Conservation (phyloP, 2,329 filamentous ascomycete genomes). For the Epichloe bromicola region DNA sequence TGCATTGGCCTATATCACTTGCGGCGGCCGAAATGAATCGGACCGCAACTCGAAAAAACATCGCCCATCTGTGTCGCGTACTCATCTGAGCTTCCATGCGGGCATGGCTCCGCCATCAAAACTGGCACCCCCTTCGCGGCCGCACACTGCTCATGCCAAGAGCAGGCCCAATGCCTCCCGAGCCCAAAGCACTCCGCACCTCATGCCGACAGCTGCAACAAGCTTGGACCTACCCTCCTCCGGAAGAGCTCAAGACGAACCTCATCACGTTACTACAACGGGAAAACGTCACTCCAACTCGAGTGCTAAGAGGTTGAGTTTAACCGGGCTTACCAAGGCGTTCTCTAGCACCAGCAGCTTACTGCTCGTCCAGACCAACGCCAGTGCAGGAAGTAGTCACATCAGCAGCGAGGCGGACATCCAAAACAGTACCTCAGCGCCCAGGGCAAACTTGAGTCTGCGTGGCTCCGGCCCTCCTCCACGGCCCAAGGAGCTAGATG, state of each 20-base stretch:
- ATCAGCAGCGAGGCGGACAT: constrained; percentile 32
- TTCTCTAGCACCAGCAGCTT: constrained; percentile 48
- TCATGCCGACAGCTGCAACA: constrained; percentile 18
- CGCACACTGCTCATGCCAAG: constrained; percentile 41
- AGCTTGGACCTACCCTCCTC: constrained; percentile 13
- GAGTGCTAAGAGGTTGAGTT: constrained; percentile 45
- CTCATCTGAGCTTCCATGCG: constrained; percentile 20
- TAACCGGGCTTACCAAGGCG: constrained; percentile 47
- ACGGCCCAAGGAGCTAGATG: constrained; percentile 21
- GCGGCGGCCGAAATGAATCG: constrained; percentile 24
- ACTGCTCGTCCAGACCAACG: constrained; percentile 45
- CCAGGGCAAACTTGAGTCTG: constrained; percentile 29
- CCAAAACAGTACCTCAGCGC: constrained; percentile 22
- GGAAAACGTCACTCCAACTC: constrained; percentile 40
- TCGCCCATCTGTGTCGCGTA: constrained; percentile 18
- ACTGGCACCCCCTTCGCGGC: constrained; percentile 22
- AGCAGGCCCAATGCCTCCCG: constrained; percentile 29
- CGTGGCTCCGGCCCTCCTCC: constrained; percentile 19
- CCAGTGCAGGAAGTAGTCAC: constrained; percentile 33
- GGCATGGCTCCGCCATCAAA: constrained; percentile 9
- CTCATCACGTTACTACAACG: constrained; percentile 8
- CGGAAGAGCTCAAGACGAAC: constrained; percentile 13
- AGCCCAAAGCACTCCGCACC: constrained; percentile 35
- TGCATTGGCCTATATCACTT: constrained; percentile 37
- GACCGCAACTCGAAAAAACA: constrained; percentile 17